Evolutionary conservation across 129 eudicot species (phyloP), one percentile per base, ranked within the genome.

Genomic region (Ambrosia trifida): DNA sequence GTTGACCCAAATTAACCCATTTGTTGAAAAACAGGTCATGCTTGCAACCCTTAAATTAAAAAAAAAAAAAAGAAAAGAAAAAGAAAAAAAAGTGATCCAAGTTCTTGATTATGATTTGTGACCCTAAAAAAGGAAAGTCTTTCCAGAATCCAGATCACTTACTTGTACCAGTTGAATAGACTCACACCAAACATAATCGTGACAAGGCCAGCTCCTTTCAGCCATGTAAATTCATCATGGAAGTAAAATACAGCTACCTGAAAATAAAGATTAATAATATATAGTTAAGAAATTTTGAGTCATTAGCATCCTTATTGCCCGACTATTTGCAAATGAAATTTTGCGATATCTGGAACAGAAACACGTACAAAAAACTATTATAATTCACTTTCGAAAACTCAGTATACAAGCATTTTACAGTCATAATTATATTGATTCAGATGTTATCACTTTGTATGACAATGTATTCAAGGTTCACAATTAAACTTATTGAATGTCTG

Each of bases 191-290:
- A 32, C 82, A 94, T 83, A 36, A 94, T 94, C 24, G 79, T 94
- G 61, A 79, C 51, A 20, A 94, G 97, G 52, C 98, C 98, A 68
- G 77, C 72, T 47, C 95, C 98, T 79, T 89, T 94, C 83, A 94
- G 64, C 95, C 92, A 85, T 63, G 96, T 89, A 73, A 94, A 94
- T 30, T 89, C 84, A 72, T 94, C 98, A 80, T 94, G 97, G 79
- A 94, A 94, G 86, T 94, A 94, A 61, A 89, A 87, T 64, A 94
- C 96, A 17, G 98, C 98, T 73, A 89, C 96, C 98, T 94, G 95
- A 78, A 84, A n/a, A 71, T 53, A 24, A 50, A 50, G 19, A 75
- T 74, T 62, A 36, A 46, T 44, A 44, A 8, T 35, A 45, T 8
- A 19, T 60, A 36, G 33, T 35, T 17, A 35, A 56, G 50, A 53